Base-by-base conservation (phyloP, 495 filamentous ascomycete genomes). In the Daldinia vernicosa region DNA sequence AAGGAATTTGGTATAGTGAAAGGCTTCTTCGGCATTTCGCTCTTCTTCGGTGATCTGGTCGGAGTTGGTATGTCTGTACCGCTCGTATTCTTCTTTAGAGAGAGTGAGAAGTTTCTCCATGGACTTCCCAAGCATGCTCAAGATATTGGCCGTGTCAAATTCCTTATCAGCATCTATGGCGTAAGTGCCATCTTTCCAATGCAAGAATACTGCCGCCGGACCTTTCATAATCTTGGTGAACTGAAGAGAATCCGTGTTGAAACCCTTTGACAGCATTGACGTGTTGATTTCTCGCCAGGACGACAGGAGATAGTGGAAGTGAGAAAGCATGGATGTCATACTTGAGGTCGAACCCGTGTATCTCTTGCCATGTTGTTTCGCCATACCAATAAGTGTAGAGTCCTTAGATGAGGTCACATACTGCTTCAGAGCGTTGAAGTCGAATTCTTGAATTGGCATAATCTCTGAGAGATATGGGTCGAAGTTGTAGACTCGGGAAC, bases 141-240 rank as follows among this genome's bases (percentile, higher is more conserved):
- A 84, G 40, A 99, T 87, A 65, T 92, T 98, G 26, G 91, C 90
- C 7, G 80, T 85, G 68, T 97, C 95, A 74, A 87, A 97, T 77
- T 97, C 88, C 81, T 98, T 99, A 79, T 98, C 95, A 0, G 94
- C 92, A 80, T 99, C 95, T 67, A 99, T 97, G n/a, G 96, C 95
- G 77, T 98, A 98, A 0, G 86, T 84, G 3, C 92, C 94, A 77
- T 95, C 86, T 72, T 91, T 94, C 79, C 89, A 94, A 47, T 92
- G 89, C 26, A 98, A 80, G 73, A 98, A 97, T 71, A 94, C 89
- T 15, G 94, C 92, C 14, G 88, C 84, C 1, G 95, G 93, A 1
- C 85, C 85, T 60, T 89, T 86, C 65, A 88, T 83, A 40, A 97
- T 82, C 15, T 82, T 81, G 6, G 93, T 97, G 77, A 95, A 97